phyloP scores from a whole-genome alignment of 1,284 basidiomycete species.

The Boletellus sp. region DNA sequence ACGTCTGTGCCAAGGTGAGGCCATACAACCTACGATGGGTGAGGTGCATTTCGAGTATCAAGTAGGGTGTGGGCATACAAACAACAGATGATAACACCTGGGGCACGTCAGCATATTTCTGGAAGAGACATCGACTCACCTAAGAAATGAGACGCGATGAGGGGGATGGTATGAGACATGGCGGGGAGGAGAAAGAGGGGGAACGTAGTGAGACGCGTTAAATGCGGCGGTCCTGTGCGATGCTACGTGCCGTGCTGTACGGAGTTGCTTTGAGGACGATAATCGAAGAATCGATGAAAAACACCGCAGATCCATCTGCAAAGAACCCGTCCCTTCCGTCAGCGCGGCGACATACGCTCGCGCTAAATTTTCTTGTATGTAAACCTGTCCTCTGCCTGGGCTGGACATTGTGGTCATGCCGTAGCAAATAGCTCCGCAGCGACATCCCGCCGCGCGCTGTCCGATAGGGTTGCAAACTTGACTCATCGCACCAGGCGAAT shows the following conservation, averaged over 20 bases:
- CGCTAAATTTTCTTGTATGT: neutral
- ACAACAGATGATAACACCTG: constrained; percentile 32
- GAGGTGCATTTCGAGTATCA: neutral
- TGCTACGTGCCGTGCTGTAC: constrained; percentile 29
- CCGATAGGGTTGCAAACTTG: neutral
- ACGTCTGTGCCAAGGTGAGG: constrained; percentile 31
- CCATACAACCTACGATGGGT: constrained; percentile 27
- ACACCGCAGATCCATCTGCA: constrained; percentile 1
- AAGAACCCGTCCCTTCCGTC: neutral
- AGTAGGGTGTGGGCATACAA: constrained; percentile 13
- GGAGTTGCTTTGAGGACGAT: constrained; percentile 32
- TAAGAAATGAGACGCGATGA: constrained; percentile 29
- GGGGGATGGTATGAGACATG: constrained; percentile 5
- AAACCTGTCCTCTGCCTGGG: neutral
- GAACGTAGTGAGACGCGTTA: neutral
- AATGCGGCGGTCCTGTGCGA: constrained; percentile 14
- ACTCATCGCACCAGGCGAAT: neutral
- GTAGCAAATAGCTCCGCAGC: neutral
- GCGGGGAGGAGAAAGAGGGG: neutral
- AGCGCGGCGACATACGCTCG: neutral
- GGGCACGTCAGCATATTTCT: constrained; percentile 4
- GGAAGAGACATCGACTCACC: constrained; percentile 14
- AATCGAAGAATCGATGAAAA: constrained; percentile 22
- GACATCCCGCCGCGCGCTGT: neutral
- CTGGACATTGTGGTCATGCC: neutral